A percentile compares a stretch with the other conserved stretches of the same genome.
These are phyloP conservation scores for Cicer arietinum DNA, from an alignment of 306 rosid species.

Conservation along the genomic window DNA sequence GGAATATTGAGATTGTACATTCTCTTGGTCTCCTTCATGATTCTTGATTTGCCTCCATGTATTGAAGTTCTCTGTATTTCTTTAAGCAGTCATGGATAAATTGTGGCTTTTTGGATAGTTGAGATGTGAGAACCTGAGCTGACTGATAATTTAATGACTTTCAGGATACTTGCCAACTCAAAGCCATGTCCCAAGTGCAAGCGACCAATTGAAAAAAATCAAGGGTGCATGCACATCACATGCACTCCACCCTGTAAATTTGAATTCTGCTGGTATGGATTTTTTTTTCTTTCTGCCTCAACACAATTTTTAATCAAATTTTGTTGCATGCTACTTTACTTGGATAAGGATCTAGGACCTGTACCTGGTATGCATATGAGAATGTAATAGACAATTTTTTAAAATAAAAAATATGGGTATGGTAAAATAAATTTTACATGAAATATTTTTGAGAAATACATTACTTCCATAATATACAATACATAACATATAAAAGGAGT, in stretches of 20 bases:
- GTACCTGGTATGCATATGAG: not conserved
- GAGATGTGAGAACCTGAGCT: constrained; percentile 22
- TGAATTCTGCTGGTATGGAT: constrained; percentile 87
- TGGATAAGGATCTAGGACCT: not conserved
- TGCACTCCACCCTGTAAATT: constrained; percentile 92
- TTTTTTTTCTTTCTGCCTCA: constrained; percentile 14
- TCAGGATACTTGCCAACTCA: constrained; percentile 76
- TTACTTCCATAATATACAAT: not conserved
- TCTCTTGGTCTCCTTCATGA: constrained; percentile 16
- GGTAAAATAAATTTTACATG: not conserved
- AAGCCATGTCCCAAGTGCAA: constrained; percentile 95
- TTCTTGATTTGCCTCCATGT: constrained; percentile 30
- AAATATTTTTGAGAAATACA: not conserved
- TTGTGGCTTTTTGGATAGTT: constrained; percentile 7
- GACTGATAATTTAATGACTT: constrained; percentile 41
- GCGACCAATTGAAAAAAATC: constrained; percentile 89
- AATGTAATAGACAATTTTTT: not conserved
- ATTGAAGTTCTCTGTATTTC: constrained; percentile 8
- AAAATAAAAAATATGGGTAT: not conserved
- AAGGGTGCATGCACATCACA: constrained; percentile 94
- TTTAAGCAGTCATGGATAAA: not conserved
- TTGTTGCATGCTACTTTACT: constrained; percentile 3
- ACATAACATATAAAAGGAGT: not conserved
- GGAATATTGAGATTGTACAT: constrained; percentile 30
- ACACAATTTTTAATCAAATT: constrained; percentile 2